A percentile compares a stretch with the other conserved stretches of the same genome.
phyloP scores from a whole-genome alignment of 2,329 filamentous ascomycete genomes.

The Daldinia sp. region DNA sequence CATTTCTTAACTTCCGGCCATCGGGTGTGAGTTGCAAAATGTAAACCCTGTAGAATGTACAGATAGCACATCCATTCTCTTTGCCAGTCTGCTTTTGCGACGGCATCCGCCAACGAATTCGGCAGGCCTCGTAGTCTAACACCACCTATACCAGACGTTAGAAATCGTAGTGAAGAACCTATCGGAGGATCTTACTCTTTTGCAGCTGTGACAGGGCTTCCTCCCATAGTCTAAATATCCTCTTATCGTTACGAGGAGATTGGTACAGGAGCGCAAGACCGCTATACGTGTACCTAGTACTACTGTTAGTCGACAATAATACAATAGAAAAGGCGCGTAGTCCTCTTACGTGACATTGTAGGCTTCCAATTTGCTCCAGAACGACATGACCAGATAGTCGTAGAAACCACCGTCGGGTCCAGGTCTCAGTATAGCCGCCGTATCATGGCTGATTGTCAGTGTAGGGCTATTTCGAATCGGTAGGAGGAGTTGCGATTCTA shows the following conservation, averaged over 20 bases:
- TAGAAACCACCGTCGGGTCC: slow-evolving; percentile 59
- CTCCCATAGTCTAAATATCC: slow-evolving; percentile 56
- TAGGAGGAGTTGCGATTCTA: slow-evolving; percentile 64
- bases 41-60: slow-evolving; percentile 76
- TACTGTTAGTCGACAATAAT: slow-evolving; percentile 7
- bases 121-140: slow-evolving; percentile 56
- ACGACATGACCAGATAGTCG: slow-evolving; percentile 70
- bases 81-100: slow-evolving; percentile 73
- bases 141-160: slow-evolving; percentile 44
- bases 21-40: slow-evolving; percentile 76
- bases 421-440: slow-evolving; percentile 64
- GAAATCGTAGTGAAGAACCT: slow-evolving; percentile 26
- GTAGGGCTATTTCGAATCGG: slow-evolving; percentile 66
- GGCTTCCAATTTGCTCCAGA: slow-evolving; percentile 70
- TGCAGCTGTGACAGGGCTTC: slow-evolving; percentile 54
- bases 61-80: slow-evolving; percentile 75
- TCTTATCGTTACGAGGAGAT: slow-evolving; percentile 54
- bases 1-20: slow-evolving; percentile 73
- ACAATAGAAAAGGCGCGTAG: background rate
- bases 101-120: slow-evolving; percentile 68
- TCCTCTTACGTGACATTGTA: slow-evolving; percentile 65
- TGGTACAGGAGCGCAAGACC: slow-evolving; percentile 60
- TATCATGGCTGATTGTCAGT: slow-evolving; percentile 68
- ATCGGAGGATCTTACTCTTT: slow-evolving; percentile 50
- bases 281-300: slow-evolving; percentile 65